Percentiles rank a stretch among this genome's conserved stretches.
Conservation (phyloP, 2,329 filamentous ascomycete species). For the Clonostachys sp. region DNA sequence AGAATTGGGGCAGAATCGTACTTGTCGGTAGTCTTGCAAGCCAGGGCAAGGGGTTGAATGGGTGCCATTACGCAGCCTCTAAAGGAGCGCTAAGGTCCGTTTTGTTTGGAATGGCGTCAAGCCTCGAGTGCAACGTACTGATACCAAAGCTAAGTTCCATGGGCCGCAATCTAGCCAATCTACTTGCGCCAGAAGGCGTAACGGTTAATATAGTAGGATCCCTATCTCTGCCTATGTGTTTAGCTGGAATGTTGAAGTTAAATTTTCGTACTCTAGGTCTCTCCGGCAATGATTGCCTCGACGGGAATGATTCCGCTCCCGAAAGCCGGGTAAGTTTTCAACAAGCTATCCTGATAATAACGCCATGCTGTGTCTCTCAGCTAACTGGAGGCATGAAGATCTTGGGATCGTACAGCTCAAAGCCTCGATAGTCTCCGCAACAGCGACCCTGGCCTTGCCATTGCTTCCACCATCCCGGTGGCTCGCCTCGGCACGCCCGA, state of each 20-base stretch:
- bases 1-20: slow-evolving; percentile 59
- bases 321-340: slow-evolving; percentile 13
- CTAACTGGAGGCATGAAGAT: too few relatives aligned
- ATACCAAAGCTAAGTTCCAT: slow-evolving; percentile 38
- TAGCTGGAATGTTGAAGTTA: too few relatives aligned
- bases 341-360: too few relatives aligned
- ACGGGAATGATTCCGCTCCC: slow-evolving; percentile 54
- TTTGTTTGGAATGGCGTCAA: too few relatives aligned
- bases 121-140: too few relatives aligned
- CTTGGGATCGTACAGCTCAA: too few relatives aligned
- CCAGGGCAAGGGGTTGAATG: slow-evolving; percentile 59
- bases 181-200: slow-evolving; percentile 55
- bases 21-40: slow-evolving; percentile 61
- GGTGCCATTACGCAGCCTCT: slow-evolving; percentile 55
- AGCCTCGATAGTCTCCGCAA: slow-evolving; percentile 18
- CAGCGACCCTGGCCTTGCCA: slow-evolving; percentile 24
- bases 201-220: slow-evolving; percentile 54
- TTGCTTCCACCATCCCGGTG: slow-evolving; percentile 23
- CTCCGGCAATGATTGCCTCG: slow-evolving; percentile 63
- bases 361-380: too few relatives aligned
- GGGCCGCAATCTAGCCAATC: slow-evolving; percentile 59
- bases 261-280: slow-evolving; percentile 25
- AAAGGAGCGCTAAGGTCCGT: slow-evolving; percentile 49
- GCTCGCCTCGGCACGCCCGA: slow-evolving; percentile 23
- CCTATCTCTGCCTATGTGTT: slow-evolving; percentile 2